Conservation (phyloP, 495 filamentous ascomycete genomes). For the Parmelia sp. region DNA sequence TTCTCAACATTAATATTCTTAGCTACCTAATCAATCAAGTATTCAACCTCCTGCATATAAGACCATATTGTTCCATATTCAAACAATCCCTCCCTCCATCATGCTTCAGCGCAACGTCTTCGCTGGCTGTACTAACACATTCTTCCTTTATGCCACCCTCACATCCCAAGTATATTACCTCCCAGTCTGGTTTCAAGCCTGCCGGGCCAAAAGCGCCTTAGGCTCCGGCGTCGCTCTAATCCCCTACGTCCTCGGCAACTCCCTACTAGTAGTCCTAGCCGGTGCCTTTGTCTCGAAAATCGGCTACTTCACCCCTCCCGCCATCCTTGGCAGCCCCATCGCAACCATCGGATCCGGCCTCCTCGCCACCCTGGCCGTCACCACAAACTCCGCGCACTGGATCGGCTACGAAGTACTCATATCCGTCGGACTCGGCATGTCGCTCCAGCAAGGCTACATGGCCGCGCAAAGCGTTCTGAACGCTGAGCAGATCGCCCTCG, state of each 20-base stretch:
- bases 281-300: slow-evolving; percentile 18
- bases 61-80: too few relatives aligned
- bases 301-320: slow-evolving; percentile 20
- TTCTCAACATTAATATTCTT: too few relatives aligned
- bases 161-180: neutral
- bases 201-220: neutral
- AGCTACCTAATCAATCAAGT: too few relatives aligned
- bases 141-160: neutral
- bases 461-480: slow-evolving; percentile 33
- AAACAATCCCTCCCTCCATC: neutral
- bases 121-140: neutral
- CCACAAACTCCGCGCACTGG: slow-evolving; percentile 44
- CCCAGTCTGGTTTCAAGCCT: slow-evolving; percentile 1
- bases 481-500: slow-evolving; percentile 24
- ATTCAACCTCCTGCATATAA: too few relatives aligned
- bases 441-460: slow-evolving; percentile 26
- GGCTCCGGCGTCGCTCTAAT: neutral
- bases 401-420: slow-evolving; percentile 53
- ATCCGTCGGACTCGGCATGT: slow-evolving; percentile 15
- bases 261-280: neutral
- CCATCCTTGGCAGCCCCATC: slow-evolving; percentile 12
- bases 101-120: neutral
- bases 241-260: neutral
- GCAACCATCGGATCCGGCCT: slow-evolving; percentile 38
- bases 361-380: slow-evolving; percentile 44